phyloP scores from a whole-genome alignment of 257 asterid species.

The Jacaranda mimosifolia region DNA sequence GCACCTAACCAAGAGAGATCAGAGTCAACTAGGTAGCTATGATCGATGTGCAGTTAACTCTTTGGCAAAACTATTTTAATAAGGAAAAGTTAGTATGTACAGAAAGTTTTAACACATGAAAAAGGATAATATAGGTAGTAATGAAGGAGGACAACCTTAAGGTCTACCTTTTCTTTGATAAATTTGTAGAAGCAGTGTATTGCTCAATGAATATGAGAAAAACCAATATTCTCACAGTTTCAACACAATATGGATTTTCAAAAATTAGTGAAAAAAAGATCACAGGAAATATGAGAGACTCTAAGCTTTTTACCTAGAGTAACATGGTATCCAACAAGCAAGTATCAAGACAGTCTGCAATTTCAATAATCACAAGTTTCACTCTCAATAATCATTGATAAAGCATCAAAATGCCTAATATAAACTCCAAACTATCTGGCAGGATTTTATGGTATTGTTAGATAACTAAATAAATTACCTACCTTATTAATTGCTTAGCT shows the following conservation, averaged over 20 bases:
- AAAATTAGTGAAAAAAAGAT: conserved; percentile 2
- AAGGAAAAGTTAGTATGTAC: background rate
- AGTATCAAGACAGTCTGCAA: background rate
- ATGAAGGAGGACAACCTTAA: conserved; percentile 5
- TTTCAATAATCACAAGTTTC: background rate
- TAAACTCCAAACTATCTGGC: background rate
- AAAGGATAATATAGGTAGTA: background rate
- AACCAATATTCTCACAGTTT: background rate
- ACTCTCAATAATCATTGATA: background rate
- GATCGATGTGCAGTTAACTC: background rate
- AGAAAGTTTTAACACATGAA: background rate
- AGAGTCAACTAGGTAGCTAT: background rate
- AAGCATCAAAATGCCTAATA: conserved; percentile 1
- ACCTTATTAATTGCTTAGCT: background rate
- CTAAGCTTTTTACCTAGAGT: background rate
- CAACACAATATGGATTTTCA: background rate
- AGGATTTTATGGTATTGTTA: background rate
- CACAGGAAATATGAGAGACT: background rate
- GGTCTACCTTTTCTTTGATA: conserved; percentile 9
- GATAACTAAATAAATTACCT: background rate
- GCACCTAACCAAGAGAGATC: background rate
- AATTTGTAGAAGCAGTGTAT: background rate
- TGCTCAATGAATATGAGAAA: conserved; percentile 9
- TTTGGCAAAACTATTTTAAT: conserved; percentile 5
- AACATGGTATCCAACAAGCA: conserved; percentile 16